Base-by-base conservation (phyloP, 352 stramenopile genomes). In the Phytopythium aichiense region DNA sequence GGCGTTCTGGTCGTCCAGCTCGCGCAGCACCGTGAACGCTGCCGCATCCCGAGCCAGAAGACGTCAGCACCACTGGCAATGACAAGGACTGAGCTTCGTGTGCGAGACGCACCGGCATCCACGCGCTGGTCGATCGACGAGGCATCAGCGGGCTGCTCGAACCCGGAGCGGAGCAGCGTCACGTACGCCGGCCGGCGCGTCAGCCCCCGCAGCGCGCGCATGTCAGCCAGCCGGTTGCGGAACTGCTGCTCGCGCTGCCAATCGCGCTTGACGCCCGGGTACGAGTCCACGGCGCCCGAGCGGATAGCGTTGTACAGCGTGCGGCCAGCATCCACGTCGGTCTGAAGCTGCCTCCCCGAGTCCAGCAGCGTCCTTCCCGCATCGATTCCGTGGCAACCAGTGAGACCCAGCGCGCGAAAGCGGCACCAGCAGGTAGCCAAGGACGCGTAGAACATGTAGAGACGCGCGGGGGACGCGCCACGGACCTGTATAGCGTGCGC, bases 171-270 rank as follows among this genome's bases (percentile, higher is more conserved):
- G 42, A 91, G 73, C 51, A 90, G 75, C 28, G 70, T 63, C 23
- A 74, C 65, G 54, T 73, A 81, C 11, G 66, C 64, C 30, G 52
- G 69, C 9, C 55, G 58, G 54, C 71, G 66, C 4, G 56, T 62
- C 59, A 65, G 76, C 38, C 48, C 60, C 48, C 72, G 69, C 16
- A 85, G 43, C 25, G 76, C 68, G 52, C 73, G 62, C 49, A 85
- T 73, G 56, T 88, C 81, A 12, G 77, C 64, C 4, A 93, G 66
- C 1, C 79, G 77, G 31, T 63, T 69, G 20, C 80, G 71, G 33
- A 90, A 90, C 49, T 69, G 59, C 16, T 80, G 81, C 61, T 93
- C 82, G 23, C 81, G 82, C 63, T 88, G 80, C 86, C 82, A 93
- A 66, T 93, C 82, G 55, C 66, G 64, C 56, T 84, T 87, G 33